These are phyloP conservation scores for Picea mariana DNA, from an alignment of 83 land plant species.

Conservation along the genomic window DNA sequence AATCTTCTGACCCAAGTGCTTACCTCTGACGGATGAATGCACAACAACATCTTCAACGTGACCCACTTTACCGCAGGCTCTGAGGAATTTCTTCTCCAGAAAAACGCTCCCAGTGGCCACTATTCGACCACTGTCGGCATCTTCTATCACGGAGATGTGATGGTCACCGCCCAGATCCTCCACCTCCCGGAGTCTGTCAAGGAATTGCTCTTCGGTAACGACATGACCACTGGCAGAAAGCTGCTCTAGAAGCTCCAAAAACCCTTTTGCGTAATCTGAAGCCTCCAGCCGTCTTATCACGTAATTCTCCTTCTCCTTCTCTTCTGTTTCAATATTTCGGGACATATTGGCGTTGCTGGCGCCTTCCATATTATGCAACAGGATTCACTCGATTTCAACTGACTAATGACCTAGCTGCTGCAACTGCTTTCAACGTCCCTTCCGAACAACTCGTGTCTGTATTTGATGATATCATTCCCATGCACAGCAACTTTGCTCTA, in stretches of 20 bases:
- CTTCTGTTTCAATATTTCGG: background rate
- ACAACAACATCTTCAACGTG: constrained; percentile 73
- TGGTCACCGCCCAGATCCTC: constrained; percentile 31
- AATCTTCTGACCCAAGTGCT: constrained; percentile 41
- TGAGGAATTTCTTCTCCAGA: constrained; percentile 57
- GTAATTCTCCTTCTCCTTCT: background rate
- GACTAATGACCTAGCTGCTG: too few relatives aligned
- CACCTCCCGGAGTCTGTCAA: constrained; percentile 30
- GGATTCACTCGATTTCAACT: too few relatives aligned
- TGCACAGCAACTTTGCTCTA: too few relatives aligned
- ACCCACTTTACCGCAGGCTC: constrained; percentile 46
- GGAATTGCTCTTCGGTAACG: constrained; percentile 37
- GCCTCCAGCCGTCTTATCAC: constrained; percentile 25
- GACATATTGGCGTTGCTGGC: background rate
- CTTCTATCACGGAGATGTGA: constrained; percentile 48
- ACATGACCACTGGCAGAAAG: constrained; percentile 35
- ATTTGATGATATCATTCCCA: too few relatives aligned
- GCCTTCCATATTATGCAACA: too few relatives aligned
- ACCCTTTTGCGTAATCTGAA: constrained; percentile 46
- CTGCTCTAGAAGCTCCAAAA: constrained; percentile 40
- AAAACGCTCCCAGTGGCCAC: constrained; percentile 58
- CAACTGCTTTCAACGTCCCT: too few relatives aligned
- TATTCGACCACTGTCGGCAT: constrained; percentile 25
- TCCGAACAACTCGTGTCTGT: too few relatives aligned
- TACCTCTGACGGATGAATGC: constrained; percentile 45